Evolutionary conservation across 176 grass and related monocot genomes (phyloP), one percentile per base, ranked within the genome.

Genomic region (Musa acuminata): DNA sequence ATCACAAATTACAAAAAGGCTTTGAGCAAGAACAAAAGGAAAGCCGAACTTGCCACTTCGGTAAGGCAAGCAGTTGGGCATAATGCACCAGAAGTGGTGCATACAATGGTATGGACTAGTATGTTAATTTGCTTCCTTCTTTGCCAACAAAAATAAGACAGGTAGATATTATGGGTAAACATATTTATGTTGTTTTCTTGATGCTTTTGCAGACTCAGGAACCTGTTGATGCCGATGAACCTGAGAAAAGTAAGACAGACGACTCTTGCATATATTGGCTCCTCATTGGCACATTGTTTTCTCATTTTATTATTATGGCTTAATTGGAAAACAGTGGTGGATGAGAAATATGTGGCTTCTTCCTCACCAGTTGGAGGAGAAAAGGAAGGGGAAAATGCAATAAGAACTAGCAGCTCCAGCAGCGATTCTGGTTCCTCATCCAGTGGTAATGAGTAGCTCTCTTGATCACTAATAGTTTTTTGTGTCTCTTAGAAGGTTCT

Each of bases 11-110:
- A 90, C 77, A 97, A 89, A 78, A 97, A 97, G 72, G 83, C 87
- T 77, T 77, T 97, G 52, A 97, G 93, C 78, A 97, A 97, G 87
- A 84, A 93, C 75, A 97, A 93, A 82, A 86, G 90, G 82, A 97
- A 88, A 84, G 90, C 90, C 7, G 87, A 93, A 77, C 84, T 89
- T 17, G 87, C 85, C 9, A 81, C 87, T 84, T 83, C 86, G 71
- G 87, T 81, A 78, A 85, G 80, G 26, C 86, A 84, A 78, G 77
- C 84, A 72, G 35, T 71, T 53, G 84, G 83, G 74, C 71, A 87
- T 83, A 81, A 62, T 60, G 55, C 77, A 17, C 79, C 74, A 22
- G 54, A 84, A 54, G 53, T n/a, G 73, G 78, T 74, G 73, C 87
- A 84, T 79, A 79, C 86, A 11, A 65, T 73, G 69, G 93, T 96